phyloP scores from a whole-genome alignment of 2,329 filamentous ascomycete species.

The Ciborinia camelliae region DNA sequence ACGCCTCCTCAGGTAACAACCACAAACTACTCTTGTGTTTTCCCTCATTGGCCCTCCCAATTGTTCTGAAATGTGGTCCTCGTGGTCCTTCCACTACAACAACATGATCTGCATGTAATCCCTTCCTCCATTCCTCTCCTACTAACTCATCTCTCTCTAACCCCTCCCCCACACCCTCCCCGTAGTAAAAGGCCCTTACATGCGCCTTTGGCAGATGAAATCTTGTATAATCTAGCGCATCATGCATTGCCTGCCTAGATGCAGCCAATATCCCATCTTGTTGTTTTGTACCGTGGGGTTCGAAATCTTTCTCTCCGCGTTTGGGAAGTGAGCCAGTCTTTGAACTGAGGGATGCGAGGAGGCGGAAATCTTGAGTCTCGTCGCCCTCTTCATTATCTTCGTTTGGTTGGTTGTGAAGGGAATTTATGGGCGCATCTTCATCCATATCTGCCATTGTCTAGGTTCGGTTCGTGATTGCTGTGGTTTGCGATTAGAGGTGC shows the following conservation, averaged over 20 bases:
- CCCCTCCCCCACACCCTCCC: conserved; percentile 42
- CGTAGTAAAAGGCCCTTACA: conserved; percentile 70
- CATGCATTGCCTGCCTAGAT: conserved; percentile 83
- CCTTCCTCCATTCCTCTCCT: conserved; percentile 65
- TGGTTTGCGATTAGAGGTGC: background rate
- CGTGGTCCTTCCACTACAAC: conserved; percentile 70
- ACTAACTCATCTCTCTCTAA: conserved; percentile 47
- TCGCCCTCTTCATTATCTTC: conserved; percentile 67
- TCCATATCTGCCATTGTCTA: conserved; percentile 34
- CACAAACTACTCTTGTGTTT: conserved; percentile 65
- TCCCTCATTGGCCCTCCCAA: conserved; percentile 62
- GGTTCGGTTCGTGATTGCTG: background rate
- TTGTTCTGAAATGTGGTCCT: conserved; percentile 69
- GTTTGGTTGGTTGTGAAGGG: conserved; percentile 26
- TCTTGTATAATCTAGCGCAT: conserved; percentile 74
- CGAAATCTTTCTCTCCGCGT: conserved; percentile 95
- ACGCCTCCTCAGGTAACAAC: conserved; percentile 86
- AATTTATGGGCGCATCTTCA: conserved; percentile 37
- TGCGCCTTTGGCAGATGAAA: conserved; percentile 66
- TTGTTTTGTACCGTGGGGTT: conserved; percentile 80
- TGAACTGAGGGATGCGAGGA: conserved; percentile 55
- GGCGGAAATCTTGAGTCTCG: conserved; percentile 82
- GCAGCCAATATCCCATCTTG: conserved; percentile 76
- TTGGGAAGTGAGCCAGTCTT: conserved; percentile 66
- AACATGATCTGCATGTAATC: conserved; percentile 51